A percentile compares a stretch with the other conserved stretches of the same genome.
phyloP scores from a whole-genome alignment of 2,329 filamentous ascomycete genomes.

The Diaporthe ilicicola region DNA sequence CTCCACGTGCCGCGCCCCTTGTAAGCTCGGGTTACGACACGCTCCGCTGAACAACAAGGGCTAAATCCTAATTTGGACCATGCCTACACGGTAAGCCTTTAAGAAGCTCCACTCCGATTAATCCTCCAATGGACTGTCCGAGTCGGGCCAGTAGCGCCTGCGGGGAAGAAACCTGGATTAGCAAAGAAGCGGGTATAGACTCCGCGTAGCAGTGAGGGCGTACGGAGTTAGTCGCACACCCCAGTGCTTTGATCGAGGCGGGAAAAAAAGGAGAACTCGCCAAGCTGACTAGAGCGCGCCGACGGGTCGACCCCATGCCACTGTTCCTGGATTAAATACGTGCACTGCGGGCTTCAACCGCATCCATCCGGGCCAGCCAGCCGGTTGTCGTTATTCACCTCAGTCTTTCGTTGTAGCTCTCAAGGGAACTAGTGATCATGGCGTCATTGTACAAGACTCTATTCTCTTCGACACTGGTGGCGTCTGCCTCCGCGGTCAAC shows the following conservation, averaged over 20 bases:
- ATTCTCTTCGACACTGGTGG: constrained; percentile 12
- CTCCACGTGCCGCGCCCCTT: too few species aligned
- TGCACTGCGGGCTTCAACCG: not conserved
- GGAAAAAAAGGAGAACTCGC: constrained; percentile 3
- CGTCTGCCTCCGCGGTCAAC: constrained; percentile 32
- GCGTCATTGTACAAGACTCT: constrained; percentile 18
- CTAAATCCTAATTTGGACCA: not conserved
- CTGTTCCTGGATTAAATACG: not conserved
- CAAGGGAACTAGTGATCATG: not conserved
- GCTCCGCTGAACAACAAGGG: too few species aligned
- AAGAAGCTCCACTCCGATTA: not conserved
- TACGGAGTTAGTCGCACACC: not conserved
- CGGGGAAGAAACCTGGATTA: constrained; percentile 8
- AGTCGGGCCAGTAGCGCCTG: not conserved
- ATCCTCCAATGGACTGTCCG: constrained; percentile 11
- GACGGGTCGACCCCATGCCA: not conserved
- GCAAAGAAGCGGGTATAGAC: not conserved
- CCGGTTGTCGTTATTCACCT: not conserved
- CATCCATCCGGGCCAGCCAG: not conserved
- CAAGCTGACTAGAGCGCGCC: not conserved
- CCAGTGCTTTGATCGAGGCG: constrained; percentile 6
- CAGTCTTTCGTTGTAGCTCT: not conserved
- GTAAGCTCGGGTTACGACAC: too few species aligned
- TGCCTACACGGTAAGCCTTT: not conserved
- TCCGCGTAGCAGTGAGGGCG: not conserved